phyloP scores from a whole-genome alignment of 2,329 filamentous ascomycete genomes.

The Lojkania enalia region DNA sequence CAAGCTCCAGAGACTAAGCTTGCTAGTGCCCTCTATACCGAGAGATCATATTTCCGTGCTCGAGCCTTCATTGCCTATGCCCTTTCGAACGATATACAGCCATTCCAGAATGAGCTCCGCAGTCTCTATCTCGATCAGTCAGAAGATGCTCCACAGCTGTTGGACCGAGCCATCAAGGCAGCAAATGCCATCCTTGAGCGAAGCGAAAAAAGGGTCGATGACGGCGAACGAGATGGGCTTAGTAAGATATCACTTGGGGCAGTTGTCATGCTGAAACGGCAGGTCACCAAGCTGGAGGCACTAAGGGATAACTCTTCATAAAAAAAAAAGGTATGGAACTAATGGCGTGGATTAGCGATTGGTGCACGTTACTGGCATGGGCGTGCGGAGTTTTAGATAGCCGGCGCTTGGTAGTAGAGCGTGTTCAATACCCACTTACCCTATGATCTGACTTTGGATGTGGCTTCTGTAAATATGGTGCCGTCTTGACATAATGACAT shows the following conservation, averaged over 20 bases:
- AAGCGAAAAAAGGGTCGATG: constrained; percentile 35
- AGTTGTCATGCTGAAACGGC: constrained; percentile 46
- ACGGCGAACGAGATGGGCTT: constrained; percentile 48
- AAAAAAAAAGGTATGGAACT: no score
- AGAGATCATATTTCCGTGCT: constrained; percentile 58
- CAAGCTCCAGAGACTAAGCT: constrained; percentile 51
- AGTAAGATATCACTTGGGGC: constrained; percentile 54
- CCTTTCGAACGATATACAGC: constrained; percentile 47
- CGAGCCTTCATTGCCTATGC: constrained; percentile 56
- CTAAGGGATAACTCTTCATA: constrained; percentile 13
- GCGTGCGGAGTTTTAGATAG: no score
- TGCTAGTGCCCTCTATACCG: constrained; percentile 56
- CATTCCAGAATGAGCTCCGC: constrained; percentile 56
- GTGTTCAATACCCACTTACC: no score
- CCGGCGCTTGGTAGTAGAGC: no score
- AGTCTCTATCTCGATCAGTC: constrained; percentile 53
- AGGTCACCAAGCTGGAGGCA: constrained; percentile 44
- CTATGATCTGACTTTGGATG: no score
- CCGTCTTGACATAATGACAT: no score
- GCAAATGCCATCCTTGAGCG: constrained; percentile 47
- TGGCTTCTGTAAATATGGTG: no score
- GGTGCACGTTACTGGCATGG: no score
- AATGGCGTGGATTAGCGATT: no score
- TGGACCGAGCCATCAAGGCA: constrained; percentile 50
- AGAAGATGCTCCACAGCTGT: constrained; percentile 44